Evolutionary conservation across 495 filamentous ascomycete species (phyloP).

Genomic region (Hypoxylon lienhwacheense): DNA sequence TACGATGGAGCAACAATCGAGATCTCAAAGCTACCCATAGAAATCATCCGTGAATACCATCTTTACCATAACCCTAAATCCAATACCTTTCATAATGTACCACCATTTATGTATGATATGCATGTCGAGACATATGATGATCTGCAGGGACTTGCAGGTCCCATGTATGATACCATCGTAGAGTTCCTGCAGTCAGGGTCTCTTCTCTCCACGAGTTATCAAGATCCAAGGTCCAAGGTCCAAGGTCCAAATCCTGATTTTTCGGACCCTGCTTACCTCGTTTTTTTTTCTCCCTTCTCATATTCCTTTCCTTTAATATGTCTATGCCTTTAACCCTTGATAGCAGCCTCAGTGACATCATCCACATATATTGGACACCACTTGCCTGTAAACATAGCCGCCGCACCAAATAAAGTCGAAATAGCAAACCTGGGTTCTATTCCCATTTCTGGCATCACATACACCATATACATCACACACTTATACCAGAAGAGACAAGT

Average conservation of each 20-base stretch:
- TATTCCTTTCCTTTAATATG: not conserved
- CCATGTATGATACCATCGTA: too few species aligned
- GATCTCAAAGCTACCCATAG: conserved; percentile 14
- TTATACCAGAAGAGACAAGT: conserved; percentile 11
- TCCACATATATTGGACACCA: not conserved
- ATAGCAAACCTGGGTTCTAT: conserved; percentile 6
- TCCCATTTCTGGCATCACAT: conserved; percentile 2
- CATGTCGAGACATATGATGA: conserved; percentile 26
- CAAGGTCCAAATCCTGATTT: not conserved
- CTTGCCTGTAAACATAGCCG: conserved; percentile 1
- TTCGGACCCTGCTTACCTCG: not conserved
- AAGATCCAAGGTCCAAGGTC: not conserved
- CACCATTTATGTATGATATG: conserved; percentile 17
- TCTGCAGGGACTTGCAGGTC: conserved; percentile 26
- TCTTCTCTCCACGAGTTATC: not conserved
- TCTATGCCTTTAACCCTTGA: not conserved
- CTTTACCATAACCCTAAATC: conserved; percentile 8
- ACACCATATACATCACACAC: too few species aligned
- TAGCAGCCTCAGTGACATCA: conserved; percentile 14
- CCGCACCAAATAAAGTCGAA: conserved; percentile 4
- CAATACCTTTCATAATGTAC: conserved; percentile 1
- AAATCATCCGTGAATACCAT: conserved; percentile 10
- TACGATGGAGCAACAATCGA: conserved; percentile 25
- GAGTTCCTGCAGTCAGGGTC: conserved; percentile 5
- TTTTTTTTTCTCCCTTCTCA: not conserved